Evolutionary conservation across 306 rosid genomes (phyloP), one percentile per base, ranked within the genome.

Genomic region (Cicer arietinum): DNA sequence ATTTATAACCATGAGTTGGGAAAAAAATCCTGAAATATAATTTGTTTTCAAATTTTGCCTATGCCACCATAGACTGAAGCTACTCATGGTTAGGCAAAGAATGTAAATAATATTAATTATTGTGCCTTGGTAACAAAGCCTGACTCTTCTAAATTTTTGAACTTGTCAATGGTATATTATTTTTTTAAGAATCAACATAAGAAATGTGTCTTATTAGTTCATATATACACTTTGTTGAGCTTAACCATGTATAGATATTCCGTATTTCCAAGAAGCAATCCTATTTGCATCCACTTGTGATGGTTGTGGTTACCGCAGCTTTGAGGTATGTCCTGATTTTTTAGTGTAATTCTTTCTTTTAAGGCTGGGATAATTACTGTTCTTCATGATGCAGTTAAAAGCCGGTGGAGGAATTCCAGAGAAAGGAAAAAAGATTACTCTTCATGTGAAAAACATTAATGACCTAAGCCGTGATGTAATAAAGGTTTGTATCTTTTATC

Each of bases 201-300:
- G 5, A 30, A 30, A 30, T 30, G 35, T 25, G 37, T 30, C 48
- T 50, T 41, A 25, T 58, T 47, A 73, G 53, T 35, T 72, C 72
- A 63, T 79, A 59, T 52, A 14, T 56, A n/a, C 67, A 54, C 25
- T 75, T 45, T 60, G 74, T 84, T 76, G 73, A 73, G 53, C 96
- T 88, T 89, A 78, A 91, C 82, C 20, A 59, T 39, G 4, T 46
- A 46, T 62, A 93, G 97, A 93, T 13, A 93, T 93, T 83, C 98
- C 98, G 14, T 93, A 93, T 74, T 93, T 93, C 81, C 89, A 91
- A 84, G 93, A 93, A 88, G 98, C 89, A 59, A 89, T 93, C 1
- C 93, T 91, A 60, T 91, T 93, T 96, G 98, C 98, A 71, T 85
- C 96, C 66, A 93, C 93, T 13, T 91, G 97, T 76, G 98, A 93